Percentiles rank a stretch among this genome's conserved stretches.
Evolutionary conservation across 805 yeast genomes (phyloP).

Genomic region (Candida nitratophila): DNA sequence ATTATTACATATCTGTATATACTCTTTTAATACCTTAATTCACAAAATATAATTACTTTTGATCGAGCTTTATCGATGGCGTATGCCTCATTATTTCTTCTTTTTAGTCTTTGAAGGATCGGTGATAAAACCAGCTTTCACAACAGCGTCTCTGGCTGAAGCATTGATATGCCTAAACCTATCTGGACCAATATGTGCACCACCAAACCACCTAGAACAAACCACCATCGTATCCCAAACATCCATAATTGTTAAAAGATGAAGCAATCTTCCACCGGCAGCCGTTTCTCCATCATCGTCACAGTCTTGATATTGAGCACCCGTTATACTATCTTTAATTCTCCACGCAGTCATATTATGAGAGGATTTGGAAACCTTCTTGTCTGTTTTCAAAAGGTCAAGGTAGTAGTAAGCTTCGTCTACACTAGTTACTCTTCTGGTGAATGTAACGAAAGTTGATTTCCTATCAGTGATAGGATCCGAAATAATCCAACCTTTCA

Average conservation of each 20-base stretch:
- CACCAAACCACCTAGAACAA: constrained; percentile 92
- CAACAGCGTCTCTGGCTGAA: constrained; percentile 78
- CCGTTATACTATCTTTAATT: constrained; percentile 44
- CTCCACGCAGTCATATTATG: constrained; percentile 91
- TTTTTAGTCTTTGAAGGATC: constrained; percentile 13
- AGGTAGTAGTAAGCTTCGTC: constrained; percentile 57
- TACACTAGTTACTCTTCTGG: constrained; percentile 53
- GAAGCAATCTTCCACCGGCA: constrained; percentile 84
- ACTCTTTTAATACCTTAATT: background rate
- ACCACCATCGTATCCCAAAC: constrained; percentile 80
- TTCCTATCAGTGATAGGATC: constrained; percentile 79
- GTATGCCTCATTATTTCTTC: too few species aligned
- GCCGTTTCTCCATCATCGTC: constrained; percentile 98
- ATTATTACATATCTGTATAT: background rate
- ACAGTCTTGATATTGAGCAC: constrained; percentile 67
- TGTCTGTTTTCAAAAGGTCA: constrained; percentile 49
- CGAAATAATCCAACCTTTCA: constrained; percentile 71
- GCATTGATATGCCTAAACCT: constrained; percentile 90
- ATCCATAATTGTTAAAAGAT: constrained; percentile 66
- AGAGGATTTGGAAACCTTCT: constrained; percentile 55
- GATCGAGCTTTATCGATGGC: too few species aligned
- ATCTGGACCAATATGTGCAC: constrained; percentile 86
- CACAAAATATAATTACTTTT: too few species aligned
- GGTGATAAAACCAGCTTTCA: constrained; percentile 48
- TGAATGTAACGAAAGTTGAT: constrained; percentile 78